Evolutionary conservation across 1,284 basidiomycete species (phyloP), one percentile per base, ranked within the genome.

Genomic region (Leccinum proliferum): DNA sequence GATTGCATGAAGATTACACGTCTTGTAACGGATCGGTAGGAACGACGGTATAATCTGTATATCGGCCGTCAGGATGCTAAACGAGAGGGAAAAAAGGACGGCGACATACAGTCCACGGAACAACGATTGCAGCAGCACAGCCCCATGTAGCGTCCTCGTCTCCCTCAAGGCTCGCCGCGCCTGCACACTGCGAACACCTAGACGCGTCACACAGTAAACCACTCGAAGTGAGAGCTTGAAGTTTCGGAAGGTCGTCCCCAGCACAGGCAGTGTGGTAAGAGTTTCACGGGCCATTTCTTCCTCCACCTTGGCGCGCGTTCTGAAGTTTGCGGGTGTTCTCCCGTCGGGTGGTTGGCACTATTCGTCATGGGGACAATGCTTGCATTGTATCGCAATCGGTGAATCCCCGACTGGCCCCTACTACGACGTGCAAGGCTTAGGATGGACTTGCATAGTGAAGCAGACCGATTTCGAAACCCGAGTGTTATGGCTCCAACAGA

Each of bases 1-100:
- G 93, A 96, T 75, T 99, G 97, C 37, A 99, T 77, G 70, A 91
- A 89, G 60, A 98, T 79, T 62, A 99, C 86, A 68, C 86, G 86
- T 62, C 80, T 82, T 60, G 93, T 82, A 68, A 97, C 88, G 21
- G 79, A 74, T 62, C 79, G 80, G 77, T 84, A 87, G n/a, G 75
- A 72, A 37, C 85, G 81, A 35, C 93, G 92, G 2, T 80, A 80
- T 60, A 90, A 78, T 57, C 94, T 94, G 68, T 11, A 63, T 50
- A 53, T 43, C 11, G 2, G 50, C 63, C 60, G 29, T 62, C 43
- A 69, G 61, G 56, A 50, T 65, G 53, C 35, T 50, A 60, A 43
- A 32, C 18, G 12, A 61, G 14, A 41, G 48, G 58, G 53, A 15
- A 10, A 89, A 60, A 52, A 60, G 58, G 3, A 11, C 84, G 21